Conservation (phyloP, 1,284 basidiomycete genomes). For the Pyrrhoderma lamaoense region DNA sequence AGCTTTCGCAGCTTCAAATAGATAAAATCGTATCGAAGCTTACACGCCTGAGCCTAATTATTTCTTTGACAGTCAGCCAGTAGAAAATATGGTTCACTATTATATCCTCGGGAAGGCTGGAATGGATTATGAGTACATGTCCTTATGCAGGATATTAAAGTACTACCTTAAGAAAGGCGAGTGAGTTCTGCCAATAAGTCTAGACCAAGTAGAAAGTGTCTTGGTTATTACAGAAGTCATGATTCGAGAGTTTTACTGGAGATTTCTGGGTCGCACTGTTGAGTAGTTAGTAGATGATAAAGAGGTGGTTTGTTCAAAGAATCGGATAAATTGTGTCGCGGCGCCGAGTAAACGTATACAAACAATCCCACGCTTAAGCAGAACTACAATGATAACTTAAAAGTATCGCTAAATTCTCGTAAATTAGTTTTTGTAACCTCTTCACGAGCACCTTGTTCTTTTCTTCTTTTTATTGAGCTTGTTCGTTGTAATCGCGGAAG, state of each 20-base stretch:
- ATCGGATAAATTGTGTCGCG: not conserved
- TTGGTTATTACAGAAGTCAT: not conserved
- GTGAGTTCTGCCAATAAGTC: constrained; percentile 2
- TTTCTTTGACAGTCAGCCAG: constrained; percentile 12
- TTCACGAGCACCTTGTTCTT: not conserved
- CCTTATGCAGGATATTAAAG: not conserved
- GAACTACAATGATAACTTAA: too few species aligned
- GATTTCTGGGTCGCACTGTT: too few species aligned
- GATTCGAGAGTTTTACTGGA: not conserved
- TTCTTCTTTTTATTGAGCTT: too few species aligned
- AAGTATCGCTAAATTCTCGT: too few species aligned
- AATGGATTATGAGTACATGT: not conserved
- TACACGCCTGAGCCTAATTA: constrained; percentile 12
- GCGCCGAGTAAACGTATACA: not conserved
- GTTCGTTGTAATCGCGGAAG: too few species aligned
- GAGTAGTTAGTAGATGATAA: not conserved
- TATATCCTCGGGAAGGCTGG: constrained; percentile 15
- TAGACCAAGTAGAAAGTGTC: constrained; percentile 4
- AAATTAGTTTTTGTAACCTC: too few species aligned
- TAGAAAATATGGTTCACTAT: constrained; percentile 14
- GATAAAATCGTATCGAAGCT: not conserved
- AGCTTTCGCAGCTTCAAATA: not conserved
- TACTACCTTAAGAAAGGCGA: not conserved
- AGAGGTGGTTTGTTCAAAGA: not conserved
- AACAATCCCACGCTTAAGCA: too few species aligned